A percentile compares a stretch with the other conserved stretches of the same genome.
Evolutionary conservation across 768 basidiomycete species (phyloP).

Genomic region (Suillus ampliporus): DNA sequence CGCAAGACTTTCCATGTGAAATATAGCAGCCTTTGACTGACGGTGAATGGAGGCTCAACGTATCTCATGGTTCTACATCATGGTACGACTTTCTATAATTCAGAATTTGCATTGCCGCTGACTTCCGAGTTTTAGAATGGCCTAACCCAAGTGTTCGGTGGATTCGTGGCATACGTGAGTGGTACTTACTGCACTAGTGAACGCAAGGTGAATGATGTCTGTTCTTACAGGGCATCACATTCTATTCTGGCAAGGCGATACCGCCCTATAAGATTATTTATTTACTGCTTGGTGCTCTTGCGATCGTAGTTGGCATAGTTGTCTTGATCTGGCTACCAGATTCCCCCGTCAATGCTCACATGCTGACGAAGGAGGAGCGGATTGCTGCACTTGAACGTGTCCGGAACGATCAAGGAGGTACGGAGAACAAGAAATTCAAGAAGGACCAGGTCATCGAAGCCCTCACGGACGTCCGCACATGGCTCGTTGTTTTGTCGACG

Average conservation of each 20-base stretch:
- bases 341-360: slow-evolving; percentile 63
- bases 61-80: slow-evolving; percentile 70
- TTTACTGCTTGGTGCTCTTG: slow-evolving; percentile 62
- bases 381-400: slow-evolving; percentile 69
- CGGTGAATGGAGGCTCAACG: slow-evolving; percentile 48
- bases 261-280: slow-evolving; percentile 69
- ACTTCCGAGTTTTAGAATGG: slow-evolving; percentile 49
- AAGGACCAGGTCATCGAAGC: slow-evolving; percentile 63
- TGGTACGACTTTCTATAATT: slow-evolving; percentile 43
- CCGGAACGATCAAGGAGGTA: slow-evolving; percentile 69
- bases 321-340: slow-evolving; percentile 69
- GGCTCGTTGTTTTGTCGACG: slow-evolving; percentile 65
- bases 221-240: slow-evolving; percentile 55
- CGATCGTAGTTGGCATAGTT: slow-evolving; percentile 59
- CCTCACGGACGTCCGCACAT: slow-evolving; percentile 60
- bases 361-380: slow-evolving; percentile 62
- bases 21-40: slow-evolving; percentile 14
- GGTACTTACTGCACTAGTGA: background rate
- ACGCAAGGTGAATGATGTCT: background rate
- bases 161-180: slow-evolving; percentile 65
- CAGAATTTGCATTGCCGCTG: background rate
- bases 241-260: slow-evolving; percentile 50
- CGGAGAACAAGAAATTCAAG: slow-evolving; percentile 64
- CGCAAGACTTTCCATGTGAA: background rate
- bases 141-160: slow-evolving; percentile 63